Evolutionary conservation across 129 eudicot species (phyloP).

Genomic region (Gnaphalium uliginosum): DNA sequence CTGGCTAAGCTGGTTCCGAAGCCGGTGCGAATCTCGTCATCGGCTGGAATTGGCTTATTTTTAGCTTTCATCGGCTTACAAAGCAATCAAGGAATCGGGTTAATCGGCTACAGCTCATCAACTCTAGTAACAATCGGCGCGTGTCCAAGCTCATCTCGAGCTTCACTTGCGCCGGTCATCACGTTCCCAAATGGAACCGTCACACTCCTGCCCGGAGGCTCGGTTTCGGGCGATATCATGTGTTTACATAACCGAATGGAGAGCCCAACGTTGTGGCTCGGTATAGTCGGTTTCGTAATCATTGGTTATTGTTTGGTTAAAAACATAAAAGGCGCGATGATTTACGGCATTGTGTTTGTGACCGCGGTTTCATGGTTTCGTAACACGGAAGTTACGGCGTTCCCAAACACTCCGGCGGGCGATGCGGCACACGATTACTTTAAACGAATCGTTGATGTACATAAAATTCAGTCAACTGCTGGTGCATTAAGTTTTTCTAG

Average conservation of each 20-base stretch:
- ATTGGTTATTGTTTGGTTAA: slow-evolving; percentile 77
- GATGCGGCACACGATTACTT: slow-evolving; percentile 64
- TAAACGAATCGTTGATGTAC: slow-evolving; percentile 75
- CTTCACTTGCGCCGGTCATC: slow-evolving; percentile 64
- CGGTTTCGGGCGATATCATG: slow-evolving; percentile 65
- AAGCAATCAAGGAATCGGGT: slow-evolving; percentile 80
- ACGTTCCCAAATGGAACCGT: slow-evolving; percentile 65
- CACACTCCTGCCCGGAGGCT: slow-evolving; percentile 67
- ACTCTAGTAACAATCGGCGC: slow-evolving; percentile 77
- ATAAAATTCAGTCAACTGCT: slow-evolving; percentile 74
- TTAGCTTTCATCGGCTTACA: slow-evolving; percentile 91
- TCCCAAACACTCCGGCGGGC: slow-evolving; percentile 71
- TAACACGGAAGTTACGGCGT: slow-evolving; percentile 73
- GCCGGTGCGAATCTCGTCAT: slow-evolving; percentile 79
- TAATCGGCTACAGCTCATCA: slow-evolving; percentile 72
- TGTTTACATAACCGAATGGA: slow-evolving; percentile 79
- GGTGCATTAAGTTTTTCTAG: slow-evolving; percentile 71
- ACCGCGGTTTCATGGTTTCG: slow-evolving; percentile 91
- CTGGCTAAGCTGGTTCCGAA: slow-evolving; percentile 77
- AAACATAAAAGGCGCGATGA: slow-evolving; percentile 89
- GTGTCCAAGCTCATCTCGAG: slow-evolving; percentile 70
- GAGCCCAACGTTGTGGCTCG: slow-evolving; percentile 89
- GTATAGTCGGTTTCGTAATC: slow-evolving; percentile 74
- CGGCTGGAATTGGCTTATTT: slow-evolving; percentile 91
- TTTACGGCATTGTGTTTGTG: slow-evolving; percentile 82